These are phyloP conservation scores for Leavenworthia alabamica DNA, from an alignment of 345 rosid genomes.

Conservation along the genomic window DNA sequence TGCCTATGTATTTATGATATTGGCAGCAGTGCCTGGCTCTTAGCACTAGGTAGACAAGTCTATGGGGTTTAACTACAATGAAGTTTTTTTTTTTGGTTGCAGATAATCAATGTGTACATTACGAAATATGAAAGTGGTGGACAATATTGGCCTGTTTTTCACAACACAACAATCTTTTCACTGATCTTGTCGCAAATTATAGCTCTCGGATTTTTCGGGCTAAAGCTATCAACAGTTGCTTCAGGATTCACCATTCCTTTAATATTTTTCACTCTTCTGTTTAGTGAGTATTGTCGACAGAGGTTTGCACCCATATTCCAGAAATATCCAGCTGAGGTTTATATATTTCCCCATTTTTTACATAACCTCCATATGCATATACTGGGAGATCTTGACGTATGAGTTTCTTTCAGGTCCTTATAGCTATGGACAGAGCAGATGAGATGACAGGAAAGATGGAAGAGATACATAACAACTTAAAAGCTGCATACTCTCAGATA, in stretches of 20 bases:
- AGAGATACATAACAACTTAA: constrained; percentile 42
- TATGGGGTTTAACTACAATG: neutral
- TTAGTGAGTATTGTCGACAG: constrained; percentile 74
- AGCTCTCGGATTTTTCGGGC: constrained; percentile 79
- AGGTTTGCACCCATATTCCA: constrained; percentile 59
- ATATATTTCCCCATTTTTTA: neutral
- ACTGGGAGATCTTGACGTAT: constrained; percentile 21
- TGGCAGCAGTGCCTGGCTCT: neutral
- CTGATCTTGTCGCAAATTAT: constrained; percentile 74
- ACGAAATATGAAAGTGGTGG: constrained; percentile 77
- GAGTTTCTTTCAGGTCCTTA: constrained; percentile 45
- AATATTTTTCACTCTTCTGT: constrained; percentile 59
- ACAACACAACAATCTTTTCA: constrained; percentile 82
- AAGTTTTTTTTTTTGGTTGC: constrained; percentile 12
- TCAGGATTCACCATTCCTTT: constrained; percentile 73
- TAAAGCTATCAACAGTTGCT: constrained; percentile 62
- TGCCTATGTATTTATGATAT: neutral
- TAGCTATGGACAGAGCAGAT: constrained; percentile 78
- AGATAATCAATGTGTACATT: constrained; percentile 77
- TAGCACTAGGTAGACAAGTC: neutral
- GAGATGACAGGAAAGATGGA: constrained; percentile 50
- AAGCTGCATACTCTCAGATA: constrained; percentile 64
- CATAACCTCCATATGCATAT: neutral
- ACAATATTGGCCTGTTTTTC: constrained; percentile 75
- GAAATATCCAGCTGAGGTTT: constrained; percentile 66